A percentile compares a stretch with the other conserved stretches of the same genome.
These are phyloP conservation scores for Phytopythium helicoides DNA, from an alignment of 352 stramenopile genomes.

Conservation along the genomic window DNA sequence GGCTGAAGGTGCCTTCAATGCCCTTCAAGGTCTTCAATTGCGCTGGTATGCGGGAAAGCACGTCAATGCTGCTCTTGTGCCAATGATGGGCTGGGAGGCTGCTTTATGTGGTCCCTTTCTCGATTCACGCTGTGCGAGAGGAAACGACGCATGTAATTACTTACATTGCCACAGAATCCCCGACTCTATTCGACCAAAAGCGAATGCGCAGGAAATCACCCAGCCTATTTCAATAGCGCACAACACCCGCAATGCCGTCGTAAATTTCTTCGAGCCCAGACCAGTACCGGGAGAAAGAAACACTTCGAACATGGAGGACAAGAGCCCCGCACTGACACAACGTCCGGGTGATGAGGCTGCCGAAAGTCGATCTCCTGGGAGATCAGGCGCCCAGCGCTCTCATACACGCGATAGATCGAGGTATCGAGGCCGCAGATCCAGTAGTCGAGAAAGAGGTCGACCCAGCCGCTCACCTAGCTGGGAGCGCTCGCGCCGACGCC, in stretches of 20 bases:
- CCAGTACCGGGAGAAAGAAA: not conserved
- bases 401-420: not conserved
- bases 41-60: slow-evolving; percentile 16
- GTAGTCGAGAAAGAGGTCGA: not conserved
- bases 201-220: not conserved
- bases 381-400: no score
- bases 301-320: no score
- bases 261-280: not conserved
- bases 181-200: not conserved
- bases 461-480: not conserved
- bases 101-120: slow-evolving; percentile 12
- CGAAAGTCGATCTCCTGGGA: not conserved
- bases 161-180: slow-evolving; percentile 7
- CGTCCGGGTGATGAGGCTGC: not conserved
- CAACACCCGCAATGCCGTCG: not conserved
- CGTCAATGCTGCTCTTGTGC: slow-evolving; percentile 10
- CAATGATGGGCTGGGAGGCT: slow-evolving; percentile 9
- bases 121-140: slow-evolving; percentile 9
- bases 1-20: slow-evolving; percentile 6
- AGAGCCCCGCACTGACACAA: no score
- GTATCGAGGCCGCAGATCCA: not conserved
- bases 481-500: not conserved
- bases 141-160: slow-evolving; percentile 15
- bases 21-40: slow-evolving; percentile 11
- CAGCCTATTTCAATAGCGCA: not conserved